These are phyloP conservation scores for Teunomyces funiuensis DNA, from an alignment of 805 yeast species.

Conservation along the genomic window DNA sequence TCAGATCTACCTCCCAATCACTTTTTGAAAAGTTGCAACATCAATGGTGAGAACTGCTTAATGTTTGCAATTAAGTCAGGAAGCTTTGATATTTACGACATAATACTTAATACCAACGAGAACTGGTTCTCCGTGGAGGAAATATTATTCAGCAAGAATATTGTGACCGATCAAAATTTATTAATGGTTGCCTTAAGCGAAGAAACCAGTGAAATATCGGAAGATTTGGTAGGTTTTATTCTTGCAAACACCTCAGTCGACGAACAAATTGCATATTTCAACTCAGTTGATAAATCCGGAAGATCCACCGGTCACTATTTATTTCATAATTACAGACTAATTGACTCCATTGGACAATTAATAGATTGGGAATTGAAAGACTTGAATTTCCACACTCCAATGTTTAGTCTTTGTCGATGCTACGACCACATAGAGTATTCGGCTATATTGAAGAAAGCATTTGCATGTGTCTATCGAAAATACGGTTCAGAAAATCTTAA, in stretches of 20 bases:
- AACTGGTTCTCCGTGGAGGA: conserved; percentile 63
- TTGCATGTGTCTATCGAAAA: conserved; percentile 38
- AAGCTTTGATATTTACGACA: conserved; percentile 44
- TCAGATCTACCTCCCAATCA: conserved; percentile 21
- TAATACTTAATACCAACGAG: conserved; percentile 46
- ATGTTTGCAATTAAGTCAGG: conserved; percentile 57
- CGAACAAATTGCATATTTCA: conserved; percentile 53
- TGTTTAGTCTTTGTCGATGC: conserved; percentile 71
- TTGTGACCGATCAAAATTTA: conserved; percentile 51
- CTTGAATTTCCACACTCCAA: conserved; percentile 68
- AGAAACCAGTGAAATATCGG: conserved; percentile 47
- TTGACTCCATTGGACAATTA: conserved; percentile 52
- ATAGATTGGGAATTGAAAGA: conserved; percentile 74
- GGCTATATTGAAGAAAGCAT: conserved; percentile 45
- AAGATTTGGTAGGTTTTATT: conserved; percentile 45
- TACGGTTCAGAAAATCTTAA: conserved; percentile 47
- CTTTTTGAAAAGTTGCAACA: conserved; percentile 21
- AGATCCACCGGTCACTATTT: conserved; percentile 76
- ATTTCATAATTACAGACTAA: conserved; percentile 53
- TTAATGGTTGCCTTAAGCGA: conserved; percentile 61
- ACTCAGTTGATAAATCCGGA: conserved; percentile 48
- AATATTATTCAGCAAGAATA: conserved; percentile 60
- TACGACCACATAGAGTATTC: conserved; percentile 74
- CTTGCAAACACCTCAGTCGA: conserved; percentile 37
- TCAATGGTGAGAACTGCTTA: conserved; percentile 69